These are phyloP conservation scores for Pontederia crassipes DNA, from an alignment of 176 grass and related monocot genomes.

Conservation along the genomic window DNA sequence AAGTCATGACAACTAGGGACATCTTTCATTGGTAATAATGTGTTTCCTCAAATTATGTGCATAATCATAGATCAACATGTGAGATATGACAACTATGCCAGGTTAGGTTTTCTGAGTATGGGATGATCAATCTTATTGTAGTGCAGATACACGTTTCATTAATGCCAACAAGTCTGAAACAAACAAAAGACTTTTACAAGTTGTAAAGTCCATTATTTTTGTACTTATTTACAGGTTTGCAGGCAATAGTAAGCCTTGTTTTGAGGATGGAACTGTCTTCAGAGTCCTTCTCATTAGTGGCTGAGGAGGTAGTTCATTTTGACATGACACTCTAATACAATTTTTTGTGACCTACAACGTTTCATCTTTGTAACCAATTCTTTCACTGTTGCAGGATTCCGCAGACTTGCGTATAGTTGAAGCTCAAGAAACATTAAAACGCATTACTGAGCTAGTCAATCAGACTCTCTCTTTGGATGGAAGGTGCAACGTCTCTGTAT, in stretches of 20 bases:
- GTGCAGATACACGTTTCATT: too few relatives aligned
- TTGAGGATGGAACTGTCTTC: constrained; percentile 59
- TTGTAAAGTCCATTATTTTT: background rate
- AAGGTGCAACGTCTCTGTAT: constrained; percentile 45
- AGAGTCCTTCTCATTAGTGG: constrained; percentile 67
- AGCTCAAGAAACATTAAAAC: constrained; percentile 52
- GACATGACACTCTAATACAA: background rate
- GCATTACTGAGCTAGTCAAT: constrained; percentile 76
- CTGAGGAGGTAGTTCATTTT: constrained; percentile 61
- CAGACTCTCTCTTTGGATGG: constrained; percentile 49
- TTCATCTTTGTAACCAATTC: background rate
- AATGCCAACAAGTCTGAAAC: too few relatives aligned
- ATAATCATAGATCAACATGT: too few relatives aligned
- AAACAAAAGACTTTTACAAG: too few relatives aligned
- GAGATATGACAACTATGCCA: too few relatives aligned
- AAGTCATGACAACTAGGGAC: too few relatives aligned
- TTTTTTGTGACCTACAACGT: too few relatives aligned
- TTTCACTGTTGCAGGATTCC: constrained; percentile 45
- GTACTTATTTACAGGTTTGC: constrained; percentile 39
- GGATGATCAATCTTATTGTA: too few relatives aligned
- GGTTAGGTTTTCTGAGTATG: too few relatives aligned
- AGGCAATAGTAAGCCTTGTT: constrained; percentile 71
- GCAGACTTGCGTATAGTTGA: constrained; percentile 70
- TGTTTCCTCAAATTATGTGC: too few relatives aligned
- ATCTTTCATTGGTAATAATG: too few relatives aligned